Percentiles rank a stretch among this genome's conserved stretches.
phyloP scores from a whole-genome alignment of 2,329 filamentous ascomycete genomes.

The Lachnellula arida region DNA sequence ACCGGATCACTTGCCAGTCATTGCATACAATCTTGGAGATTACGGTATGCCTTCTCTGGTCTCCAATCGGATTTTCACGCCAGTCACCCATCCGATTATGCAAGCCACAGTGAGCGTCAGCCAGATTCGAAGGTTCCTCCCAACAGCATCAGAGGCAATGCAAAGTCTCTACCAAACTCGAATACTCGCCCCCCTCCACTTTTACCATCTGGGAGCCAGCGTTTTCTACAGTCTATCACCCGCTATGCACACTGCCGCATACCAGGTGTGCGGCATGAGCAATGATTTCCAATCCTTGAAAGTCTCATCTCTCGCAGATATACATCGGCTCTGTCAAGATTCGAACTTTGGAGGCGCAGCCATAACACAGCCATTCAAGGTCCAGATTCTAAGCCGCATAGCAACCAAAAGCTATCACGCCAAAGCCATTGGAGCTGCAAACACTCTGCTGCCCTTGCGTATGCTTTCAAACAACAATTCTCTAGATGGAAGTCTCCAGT shows the following conservation, averaged over 20 bases:
- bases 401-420: slow-evolving; percentile 67
- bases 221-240: slow-evolving; percentile 70
- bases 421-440: slow-evolving; percentile 69
- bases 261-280: slow-evolving; percentile 61
- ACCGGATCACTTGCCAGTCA: slow-evolving; percentile 33
- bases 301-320: slow-evolving; percentile 54
- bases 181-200: slow-evolving; percentile 63
- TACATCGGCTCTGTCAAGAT: slow-evolving; percentile 61
- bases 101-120: slow-evolving; percentile 45
- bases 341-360: slow-evolving; percentile 67
- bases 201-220: slow-evolving; percentile 70
- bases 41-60: slow-evolving; percentile 50
- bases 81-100: slow-evolving; percentile 51
- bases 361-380: slow-evolving; percentile 69
- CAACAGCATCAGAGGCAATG: slow-evolving; percentile 58
- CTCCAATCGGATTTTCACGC: slow-evolving; percentile 53
- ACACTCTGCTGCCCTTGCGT: slow-evolving; percentile 69
- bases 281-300: slow-evolving; percentile 64
- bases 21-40: slow-evolving; percentile 52
- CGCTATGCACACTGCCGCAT: slow-evolving; percentile 71
- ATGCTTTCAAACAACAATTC: slow-evolving; percentile 35
- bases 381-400: slow-evolving; percentile 61
- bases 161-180: slow-evolving; percentile 62
- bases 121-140: slow-evolving; percentile 27
- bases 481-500: slow-evolving; percentile 42